Percentiles rank a stretch among this genome's conserved stretches.
These are phyloP conservation scores for Macrocybe gigantea DNA, from an alignment of 768 basidiomycete species.

Conservation along the genomic window DNA sequence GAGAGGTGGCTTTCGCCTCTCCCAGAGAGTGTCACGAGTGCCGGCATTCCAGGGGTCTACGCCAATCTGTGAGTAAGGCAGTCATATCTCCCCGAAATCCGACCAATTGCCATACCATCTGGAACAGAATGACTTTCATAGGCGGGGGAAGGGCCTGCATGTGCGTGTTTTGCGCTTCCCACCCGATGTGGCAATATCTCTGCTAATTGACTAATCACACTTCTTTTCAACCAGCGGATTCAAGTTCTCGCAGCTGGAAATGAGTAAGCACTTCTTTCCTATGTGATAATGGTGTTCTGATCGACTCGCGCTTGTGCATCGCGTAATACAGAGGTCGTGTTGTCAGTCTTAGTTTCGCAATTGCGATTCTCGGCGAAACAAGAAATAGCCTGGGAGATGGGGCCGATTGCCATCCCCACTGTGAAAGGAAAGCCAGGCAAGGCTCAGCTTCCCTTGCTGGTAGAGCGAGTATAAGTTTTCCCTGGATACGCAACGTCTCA, in stretches of 20 bases:
- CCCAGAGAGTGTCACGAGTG: slow-evolving; percentile 17
- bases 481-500: background rate
- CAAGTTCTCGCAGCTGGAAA: slow-evolving; percentile 38
- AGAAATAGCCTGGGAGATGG: slow-evolving; percentile 25
- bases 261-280: slow-evolving; percentile 23
- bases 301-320: background rate
- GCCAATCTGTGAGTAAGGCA: slow-evolving; percentile 13
- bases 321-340: slow-evolving; percentile 21
- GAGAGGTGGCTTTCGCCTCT: slow-evolving; percentile 30
- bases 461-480: background rate
- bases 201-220: background rate
- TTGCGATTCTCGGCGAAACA: slow-evolving; percentile 19
- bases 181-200: background rate
- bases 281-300: background rate
- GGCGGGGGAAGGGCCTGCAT: slow-evolving; percentile 28
- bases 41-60: slow-evolving; percentile 18
- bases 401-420: slow-evolving; percentile 16
- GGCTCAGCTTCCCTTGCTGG: slow-evolving; percentile 9
- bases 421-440: slow-evolving; percentile 6
- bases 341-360: slow-evolving; percentile 18
- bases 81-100: background rate
- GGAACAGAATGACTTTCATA: slow-evolving; percentile 27
- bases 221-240: slow-evolving; percentile 23
- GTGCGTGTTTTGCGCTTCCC: slow-evolving; percentile 10
- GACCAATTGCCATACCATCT: background rate